Base-by-base conservation (phyloP, 2,329 filamentous ascomycete genomes). In the Aspergillus brasiliensis region DNA sequence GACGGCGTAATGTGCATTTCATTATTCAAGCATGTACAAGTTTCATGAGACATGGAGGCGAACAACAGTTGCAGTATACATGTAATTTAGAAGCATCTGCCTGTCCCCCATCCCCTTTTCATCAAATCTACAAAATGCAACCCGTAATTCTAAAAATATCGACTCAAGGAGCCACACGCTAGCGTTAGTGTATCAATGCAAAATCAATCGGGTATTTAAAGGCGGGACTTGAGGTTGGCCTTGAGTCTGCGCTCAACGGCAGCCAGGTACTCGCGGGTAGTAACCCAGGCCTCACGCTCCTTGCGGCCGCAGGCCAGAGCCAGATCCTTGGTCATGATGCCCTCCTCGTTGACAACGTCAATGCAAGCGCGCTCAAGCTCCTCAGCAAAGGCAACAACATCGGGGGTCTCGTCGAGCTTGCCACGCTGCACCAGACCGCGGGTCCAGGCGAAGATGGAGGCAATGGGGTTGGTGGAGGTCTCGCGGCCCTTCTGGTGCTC, bases 361-460 rank as follows among this genome's bases (percentile, higher is more conserved):
- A 97, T 84, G 78, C 95, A 97, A 38, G 95, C 95, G 78, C 91
- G 85, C 85, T 99, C 95, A 57, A 99, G 86, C 73, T 85, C 86
- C 83, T 98, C 91, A 60, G 94, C 95, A 73, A 97, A 99, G 53
- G 91, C 86, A 61, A 97, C 87, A 27, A 99, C 84, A 67, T 97
- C 93, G 28, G 93, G 93, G n/a, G 92, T 97, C 56, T 87, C 82
- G 80, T 99, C 95, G 67, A 99, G 87, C 82, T 91, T 90, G 71
- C 95, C 95, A 71, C 95, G 91, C 85, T 97, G 95, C 69, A 91
- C 82, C 51, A 99, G 87, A 72, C 95, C 95, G 61, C 95, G 90
- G 62, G 95, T 98, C 95, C 95, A 99, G 73, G 95, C 95, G 78
- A 98, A 99, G 83, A 99, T 98, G 76, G 92, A 96, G 65, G 95